A percentile compares a stretch with the other conserved stretches of the same genome.
Evolutionary conservation across 371 early-diverging fungal genomes (phyloP).

Genomic region (Conidiobolus incongruus): DNA sequence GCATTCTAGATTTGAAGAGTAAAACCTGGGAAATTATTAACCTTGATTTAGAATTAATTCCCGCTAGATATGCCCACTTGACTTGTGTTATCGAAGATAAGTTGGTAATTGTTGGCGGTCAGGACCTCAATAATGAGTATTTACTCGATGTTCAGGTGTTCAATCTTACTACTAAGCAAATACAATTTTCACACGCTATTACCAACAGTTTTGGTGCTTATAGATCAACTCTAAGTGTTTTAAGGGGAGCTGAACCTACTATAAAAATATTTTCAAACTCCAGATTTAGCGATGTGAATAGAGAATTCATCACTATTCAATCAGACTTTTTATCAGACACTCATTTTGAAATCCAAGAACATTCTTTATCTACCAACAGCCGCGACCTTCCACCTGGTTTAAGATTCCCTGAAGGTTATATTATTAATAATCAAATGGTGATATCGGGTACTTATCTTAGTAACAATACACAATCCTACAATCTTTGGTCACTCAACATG

Average conservation of each 20-base stretch:
- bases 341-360: not conserved
- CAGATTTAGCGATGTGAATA: not conserved
- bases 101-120: conserved; percentile 55
- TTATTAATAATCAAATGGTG: conserved; percentile 40
- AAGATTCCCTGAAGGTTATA: conserved; percentile 43
- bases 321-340: too few relatives aligned
- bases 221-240: conserved; percentile 18
- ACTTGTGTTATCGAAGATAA: conserved; percentile 27
- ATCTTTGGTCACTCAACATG: conserved; percentile 50
- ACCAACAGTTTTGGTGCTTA: conserved; percentile 53
- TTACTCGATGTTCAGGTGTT: conserved; percentile 52
- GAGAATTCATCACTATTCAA: not conserved
- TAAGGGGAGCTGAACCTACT: not conserved
- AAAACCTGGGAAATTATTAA: conserved; percentile 29
- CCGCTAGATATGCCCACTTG: conserved; percentile 67
- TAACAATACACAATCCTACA: conserved; percentile 34
- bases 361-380: conserved; percentile 11
- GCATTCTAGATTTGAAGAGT: conserved; percentile 35
- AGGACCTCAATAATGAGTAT: conserved; percentile 52
- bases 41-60: conserved; percentile 19
- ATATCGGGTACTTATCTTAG: conserved; percentile 52
- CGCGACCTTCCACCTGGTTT: conserved; percentile 42
- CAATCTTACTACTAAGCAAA: conserved; percentile 29
- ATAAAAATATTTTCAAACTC: conserved; percentile 1
- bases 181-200: conserved; percentile 42